Evolutionary conservation across 106 monocot genomes (phyloP).

Genomic region (Phalaenopsis aphrodite): DNA sequence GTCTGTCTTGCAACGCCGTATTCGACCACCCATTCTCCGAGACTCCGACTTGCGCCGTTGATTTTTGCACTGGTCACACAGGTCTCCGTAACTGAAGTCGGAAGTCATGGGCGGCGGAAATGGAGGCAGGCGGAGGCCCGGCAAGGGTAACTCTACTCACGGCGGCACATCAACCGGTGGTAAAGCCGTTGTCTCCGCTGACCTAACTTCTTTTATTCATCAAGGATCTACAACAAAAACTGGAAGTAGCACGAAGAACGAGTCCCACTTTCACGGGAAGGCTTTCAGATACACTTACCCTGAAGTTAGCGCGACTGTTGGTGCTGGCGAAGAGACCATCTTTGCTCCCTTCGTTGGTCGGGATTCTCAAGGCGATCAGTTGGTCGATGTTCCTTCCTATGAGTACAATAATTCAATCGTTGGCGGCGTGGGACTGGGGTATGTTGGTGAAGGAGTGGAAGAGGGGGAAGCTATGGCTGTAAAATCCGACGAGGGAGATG

Average conservation of each 20-base stretch:
- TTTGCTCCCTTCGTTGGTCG: slow-evolving; percentile 24
- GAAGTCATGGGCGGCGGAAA: slow-evolving; percentile 14
- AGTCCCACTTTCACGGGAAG: background rate
- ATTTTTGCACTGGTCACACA: background rate
- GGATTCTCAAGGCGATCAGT: slow-evolving; percentile 9
- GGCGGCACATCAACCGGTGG: background rate
- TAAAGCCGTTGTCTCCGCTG: background rate
- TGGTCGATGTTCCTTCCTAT: slow-evolving; percentile 17
- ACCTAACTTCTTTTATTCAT: background rate
- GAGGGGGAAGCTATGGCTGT: slow-evolving; percentile 8
- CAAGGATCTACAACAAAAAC: background rate
- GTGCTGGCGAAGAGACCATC: slow-evolving; percentile 7
- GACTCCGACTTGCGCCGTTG: background rate
- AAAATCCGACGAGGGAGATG: slow-evolving; percentile 8
- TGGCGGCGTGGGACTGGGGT: slow-evolving; percentile 48
- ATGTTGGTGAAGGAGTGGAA: slow-evolving; percentile 11
- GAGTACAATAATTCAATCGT: slow-evolving; percentile 29
- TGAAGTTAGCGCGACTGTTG: background rate
- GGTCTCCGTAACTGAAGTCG: background rate
- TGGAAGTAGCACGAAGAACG: background rate
- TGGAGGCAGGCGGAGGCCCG: slow-evolving; percentile 13
- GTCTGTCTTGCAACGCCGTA: too few relatives aligned
- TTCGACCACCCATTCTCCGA: too few relatives aligned
- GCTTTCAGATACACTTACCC: slow-evolving; percentile 22
- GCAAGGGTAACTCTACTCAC: background rate